Percentiles rank a stretch among this genome's conserved stretches.
Evolutionary conservation across 2,329 filamentous ascomycete genomes (phyloP).

Genomic region (Trichoderma citrinoviride): DNA sequence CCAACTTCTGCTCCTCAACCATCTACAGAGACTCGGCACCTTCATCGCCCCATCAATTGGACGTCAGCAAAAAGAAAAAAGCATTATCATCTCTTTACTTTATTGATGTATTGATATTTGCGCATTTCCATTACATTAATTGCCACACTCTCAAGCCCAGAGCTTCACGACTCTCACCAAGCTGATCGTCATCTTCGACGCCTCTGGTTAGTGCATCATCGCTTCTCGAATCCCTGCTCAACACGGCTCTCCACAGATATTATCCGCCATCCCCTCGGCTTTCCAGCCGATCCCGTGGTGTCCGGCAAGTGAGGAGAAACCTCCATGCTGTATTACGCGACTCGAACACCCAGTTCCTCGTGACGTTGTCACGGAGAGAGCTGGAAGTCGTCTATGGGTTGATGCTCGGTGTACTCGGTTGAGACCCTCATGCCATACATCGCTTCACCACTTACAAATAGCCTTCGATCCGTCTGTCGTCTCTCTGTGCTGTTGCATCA

Average conservation of each 20-base stretch:
- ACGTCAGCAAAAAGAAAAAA: neutral
- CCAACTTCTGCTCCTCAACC: neutral
- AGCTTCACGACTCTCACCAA: neutral
- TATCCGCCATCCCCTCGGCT: conserved; percentile 9
- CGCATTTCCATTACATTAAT: too few species aligned
- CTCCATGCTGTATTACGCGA: conserved; percentile 5
- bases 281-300: conserved; percentile 21
- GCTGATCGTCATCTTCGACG: neutral
- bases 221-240: neutral
- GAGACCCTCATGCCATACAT: neutral
- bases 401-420: neutral
- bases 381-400: neutral
- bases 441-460: conserved; percentile 7
- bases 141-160: neutral
- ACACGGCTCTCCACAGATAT: neutral
- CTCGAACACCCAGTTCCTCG: conserved; percentile 6
- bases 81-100: neutral
- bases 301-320: conserved; percentile 18
- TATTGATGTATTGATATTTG: neutral
- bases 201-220: conserved; percentile 7
- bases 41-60: neutral
- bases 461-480: neutral
- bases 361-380: conserved; percentile 15
- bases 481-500: neutral
- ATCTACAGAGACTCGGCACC: neutral